Conservation (phyloP, 2,329 filamentous ascomycete species). For the Nigrograna mackinnonii region DNA sequence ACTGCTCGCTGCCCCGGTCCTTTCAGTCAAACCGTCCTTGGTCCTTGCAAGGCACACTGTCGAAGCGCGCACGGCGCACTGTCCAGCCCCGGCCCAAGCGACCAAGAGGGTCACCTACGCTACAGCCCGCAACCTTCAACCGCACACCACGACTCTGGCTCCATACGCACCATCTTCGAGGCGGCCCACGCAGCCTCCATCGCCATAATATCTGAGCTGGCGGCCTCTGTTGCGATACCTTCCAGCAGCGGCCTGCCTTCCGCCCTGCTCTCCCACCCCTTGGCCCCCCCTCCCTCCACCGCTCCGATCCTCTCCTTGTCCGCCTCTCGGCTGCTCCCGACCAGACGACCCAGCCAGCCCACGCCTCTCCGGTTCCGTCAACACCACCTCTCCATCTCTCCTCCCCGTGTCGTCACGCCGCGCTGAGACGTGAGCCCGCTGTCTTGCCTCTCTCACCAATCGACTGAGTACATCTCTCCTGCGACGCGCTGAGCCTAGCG, state of each 20-base stretch:
- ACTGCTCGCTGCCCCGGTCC: no score
- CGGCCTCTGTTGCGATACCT: background rate
- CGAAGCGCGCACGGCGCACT: no score
- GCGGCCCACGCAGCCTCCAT: conserved; percentile 4
- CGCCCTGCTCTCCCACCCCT: conserved; percentile 1
- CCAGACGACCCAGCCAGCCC: background rate
- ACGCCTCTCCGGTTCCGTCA: conserved; percentile 2
- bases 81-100: no score
- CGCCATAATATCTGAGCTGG: background rate
- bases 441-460: conserved; percentile 18
- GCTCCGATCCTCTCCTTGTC: background rate
- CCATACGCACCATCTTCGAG: background rate
- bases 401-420: conserved; percentile 17
- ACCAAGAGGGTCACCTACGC: no score
- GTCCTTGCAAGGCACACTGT: no score
- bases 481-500: conserved; percentile 35
- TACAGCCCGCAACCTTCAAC: conserved; percentile 1
- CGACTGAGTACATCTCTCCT: conserved; percentile 15
- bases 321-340: background rate
- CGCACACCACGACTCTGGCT: conserved; percentile 3
- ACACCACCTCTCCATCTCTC: background rate
- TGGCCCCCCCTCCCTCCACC: background rate
- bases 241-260: background rate
- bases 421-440: conserved; percentile 18
- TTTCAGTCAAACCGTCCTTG: no score